Base-by-base conservation (phyloP, 345 rosid species). In the Arabis hirsuta region DNA sequence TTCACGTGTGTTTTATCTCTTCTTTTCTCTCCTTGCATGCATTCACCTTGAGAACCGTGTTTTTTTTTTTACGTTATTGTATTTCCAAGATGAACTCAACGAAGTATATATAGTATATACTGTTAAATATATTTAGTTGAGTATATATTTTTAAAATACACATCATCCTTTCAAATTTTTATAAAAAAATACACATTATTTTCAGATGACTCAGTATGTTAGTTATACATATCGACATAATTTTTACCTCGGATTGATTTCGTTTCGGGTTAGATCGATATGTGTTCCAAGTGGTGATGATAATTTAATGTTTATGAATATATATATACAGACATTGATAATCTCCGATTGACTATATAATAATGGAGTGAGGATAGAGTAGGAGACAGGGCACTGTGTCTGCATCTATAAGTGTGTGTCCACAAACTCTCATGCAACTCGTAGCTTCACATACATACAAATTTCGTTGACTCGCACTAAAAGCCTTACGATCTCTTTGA, bases 401-500 rank as follows among this genome's bases (percentile, higher is more conserved):
- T 56, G 12, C 12, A 34, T 34, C 43, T 47, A 12, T 34, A 64
- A 64, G 13, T 64, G 55, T 47, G 72, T 67, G 72, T 55, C 62
- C 72, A 67, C 72, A 67, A 11, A 60, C 67, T 48, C 74, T 71
- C 60, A 71, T 43, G 67, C 74, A 71, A 38, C 19, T 27, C 39
- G 50, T 41, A 70, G 51, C 43, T 59, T 59, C 64, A n/a, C 6
- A 24, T 43, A 60, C 50, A 26, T 20, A 47, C 55, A 63, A 64
- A 32, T 12, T 12, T 39, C 51, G 19, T 61, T 71, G 68, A 71
- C 67, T 9, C 29, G 9, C 27, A 11, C 29, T 14, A 44, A 19
- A 38, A 70, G 41, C 45, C 38, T 56, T 69, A 36, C 14, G 46
- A 69, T 32, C 55, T 56, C 27, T 69, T 45, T 69, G 73, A 71